Evolutionary conservation across 1,284 basidiomycete species (phyloP).

Genomic region (Cystobasidium sp.): DNA sequence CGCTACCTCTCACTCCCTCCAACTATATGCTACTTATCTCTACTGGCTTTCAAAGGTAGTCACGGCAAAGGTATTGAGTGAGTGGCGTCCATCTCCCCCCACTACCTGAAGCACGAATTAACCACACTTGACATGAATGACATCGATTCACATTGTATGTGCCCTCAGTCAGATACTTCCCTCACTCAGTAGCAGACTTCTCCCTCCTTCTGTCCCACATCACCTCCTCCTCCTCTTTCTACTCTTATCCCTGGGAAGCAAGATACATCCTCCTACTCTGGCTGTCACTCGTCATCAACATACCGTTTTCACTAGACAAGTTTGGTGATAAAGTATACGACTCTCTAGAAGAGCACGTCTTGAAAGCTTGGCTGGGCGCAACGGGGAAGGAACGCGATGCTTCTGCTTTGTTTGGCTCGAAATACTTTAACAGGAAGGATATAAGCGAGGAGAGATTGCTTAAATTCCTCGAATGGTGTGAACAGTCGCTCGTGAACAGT

Average conservation of each 20-base stretch:
- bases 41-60: slow-evolving; percentile 87
- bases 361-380: slow-evolving; percentile 23
- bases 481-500: not conserved
- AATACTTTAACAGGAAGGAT: slow-evolving; percentile 24
- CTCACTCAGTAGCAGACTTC: slow-evolving; percentile 83
- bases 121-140: slow-evolving; percentile 46
- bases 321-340: slow-evolving; percentile 12
- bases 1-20: slow-evolving; percentile 58
- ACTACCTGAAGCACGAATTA: not conserved
- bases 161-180: slow-evolving; percentile 78
- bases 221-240: slow-evolving; percentile 60
- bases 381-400: slow-evolving; percentile 43
- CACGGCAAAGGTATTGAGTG: slow-evolving; percentile 90
- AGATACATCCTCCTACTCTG: slow-evolving; percentile 86
- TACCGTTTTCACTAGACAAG: slow-evolving; percentile 79
- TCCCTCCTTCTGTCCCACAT: slow-evolving; percentile 73
- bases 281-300: slow-evolving; percentile 90
- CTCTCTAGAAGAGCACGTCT: not conserved
- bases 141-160: not conserved
- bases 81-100: slow-evolving; percentile 56
- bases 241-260: slow-evolving; percentile 69
- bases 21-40: slow-evolving; percentile 65
- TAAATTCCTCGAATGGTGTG: slow-evolving; percentile 18
- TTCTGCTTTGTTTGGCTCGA: slow-evolving; percentile 19
- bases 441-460: slow-evolving; percentile 12